Base-by-base conservation (phyloP, 2,329 filamentous ascomycete genomes). In the Chalaropsis ovoidea region DNA sequence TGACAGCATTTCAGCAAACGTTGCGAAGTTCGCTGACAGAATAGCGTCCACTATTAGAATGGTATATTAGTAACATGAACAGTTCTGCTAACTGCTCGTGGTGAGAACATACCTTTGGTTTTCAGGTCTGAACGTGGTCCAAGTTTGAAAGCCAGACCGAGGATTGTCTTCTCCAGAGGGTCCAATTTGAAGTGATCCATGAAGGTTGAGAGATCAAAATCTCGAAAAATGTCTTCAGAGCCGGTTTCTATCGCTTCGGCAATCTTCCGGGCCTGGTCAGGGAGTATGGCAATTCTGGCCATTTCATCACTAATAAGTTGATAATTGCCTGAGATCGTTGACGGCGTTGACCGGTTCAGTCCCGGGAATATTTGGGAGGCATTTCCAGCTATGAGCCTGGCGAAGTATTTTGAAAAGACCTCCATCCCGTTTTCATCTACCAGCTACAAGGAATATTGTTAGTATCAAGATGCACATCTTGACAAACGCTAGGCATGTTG, bases 401-500 rank as follows among this genome's bases (percentile, higher is more conserved):
- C 87, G 77, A 99, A 95, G 77, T 94, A 96, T 80, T 92, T 95
- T 68, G 90, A 86, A 76, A 92, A 96, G 74, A 96, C 91, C 82
- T 99, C 95, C 93, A 99, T 99, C 74, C 92, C 92, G 91, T 95
- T 87, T 73, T 93, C 92, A 84, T 96, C 87, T 79, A 97, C 88
- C 75, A 97, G 86, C 89, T 96, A 70, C n/a, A 69, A 43, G 61
- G 43, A 27, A 3, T 31, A 63, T 11, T 58, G 56, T 47, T 39
- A 58, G 60, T 24, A 60, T 42, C 43, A 39, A 22, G 24, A n/a
- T 10, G 11, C 4, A 66, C 60, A 49, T 61, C 11, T 27, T 47
- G 54, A 60, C 39, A 17, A 41, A 52, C 19, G 42, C 63, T 19
- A 47, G 17, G 63, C 61, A 22, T 52, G 61, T 65, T 43, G 6